A percentile compares a stretch with the other conserved stretches of the same genome.
These are phyloP conservation scores for Verticillium albo-atrum DNA, from an alignment of 2,329 filamentous ascomycete genomes.

Conservation along the genomic window DNA sequence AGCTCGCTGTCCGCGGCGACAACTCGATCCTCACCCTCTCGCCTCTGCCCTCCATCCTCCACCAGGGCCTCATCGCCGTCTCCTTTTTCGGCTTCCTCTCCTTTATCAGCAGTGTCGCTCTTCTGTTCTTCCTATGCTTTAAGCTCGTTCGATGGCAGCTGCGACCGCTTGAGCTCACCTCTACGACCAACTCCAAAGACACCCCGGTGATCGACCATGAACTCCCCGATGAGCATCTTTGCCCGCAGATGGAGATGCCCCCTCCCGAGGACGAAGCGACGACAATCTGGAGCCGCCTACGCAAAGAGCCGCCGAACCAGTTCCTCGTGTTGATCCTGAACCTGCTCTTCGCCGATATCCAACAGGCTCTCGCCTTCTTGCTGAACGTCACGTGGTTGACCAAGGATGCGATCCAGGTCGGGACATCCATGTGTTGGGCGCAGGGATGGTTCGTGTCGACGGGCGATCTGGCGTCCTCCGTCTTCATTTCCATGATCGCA, in stretches of 20 bases:
- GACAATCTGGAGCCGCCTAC: constrained; percentile 14
- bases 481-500: constrained; percentile 64
- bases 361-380: constrained; percentile 60
- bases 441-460: constrained; percentile 68
- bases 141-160: constrained; percentile 30
- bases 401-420: constrained; percentile 48
- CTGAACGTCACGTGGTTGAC: constrained; percentile 57
- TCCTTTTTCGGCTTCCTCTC: constrained; percentile 29
- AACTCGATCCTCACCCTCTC: constrained; percentile 22
- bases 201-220: constrained; percentile 11
- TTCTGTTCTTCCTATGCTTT: constrained; percentile 28
- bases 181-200: constrained; percentile 29
- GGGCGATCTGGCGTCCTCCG: constrained; percentile 61
- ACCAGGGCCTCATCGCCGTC: constrained; percentile 31
- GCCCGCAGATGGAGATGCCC: constrained; percentile 12
- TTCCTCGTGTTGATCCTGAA: constrained; percentile 68
- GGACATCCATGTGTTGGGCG: constrained; percentile 49
- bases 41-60: constrained; percentile 27
- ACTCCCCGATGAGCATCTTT: constrained; percentile 17
- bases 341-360: constrained; percentile 62
- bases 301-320: constrained; percentile 50
- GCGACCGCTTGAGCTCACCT: constrained; percentile 15
- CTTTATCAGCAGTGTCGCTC: constrained; percentile 25
- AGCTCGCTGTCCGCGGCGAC: constrained; percentile 17
- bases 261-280: constrained; percentile 1